Base-by-base conservation (phyloP, 139 green algal genomes). In the Asterochloris erici region DNA sequence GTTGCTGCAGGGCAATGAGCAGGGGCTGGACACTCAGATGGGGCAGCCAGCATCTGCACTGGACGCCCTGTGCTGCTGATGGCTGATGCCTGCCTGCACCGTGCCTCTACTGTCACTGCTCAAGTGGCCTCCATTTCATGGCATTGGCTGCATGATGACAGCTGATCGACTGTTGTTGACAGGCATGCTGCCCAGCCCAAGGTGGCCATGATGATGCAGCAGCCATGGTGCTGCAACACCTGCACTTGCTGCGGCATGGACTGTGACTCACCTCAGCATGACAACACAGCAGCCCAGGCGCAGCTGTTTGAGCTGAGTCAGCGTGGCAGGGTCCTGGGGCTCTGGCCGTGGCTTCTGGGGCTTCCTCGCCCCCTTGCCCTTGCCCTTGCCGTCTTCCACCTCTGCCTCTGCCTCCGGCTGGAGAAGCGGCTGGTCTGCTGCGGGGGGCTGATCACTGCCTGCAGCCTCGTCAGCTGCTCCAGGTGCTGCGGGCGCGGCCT, bases 211-310 rank as follows among this genome's bases (percentile, higher is more conserved):
- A 54, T 54, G 6, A 2, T 54, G 38, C 38, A 54, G 38, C 38
- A 54, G 38, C 38, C 38, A 2, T 10, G 38, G 38, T 54, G 38
- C 38, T 54, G 38, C 38, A 54, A 71, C 2, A 9, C 17, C 66
- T 71, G 21, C 66, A 71, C 6, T 9, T 23, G 17, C 17, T 23
- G 17, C 66, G 14, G 28, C 29, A 63, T 24, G 74, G 29, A 64
- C 17, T 26, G 74, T 14, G 15, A 47, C 27, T 79, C 62, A 79
- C 83, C 68, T 83, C 21, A 86, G 84, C 54, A 85, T 79, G 19
- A 84, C 63, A 2, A 90, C 71, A 68, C 73, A 84, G 54, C 81
- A 90, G 4, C 87, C 87, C 27, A 64, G 63, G 23, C 73, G 60
- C 23, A 81, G 14, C 16, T 63, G 23, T 13, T 73, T 79, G 15